phyloP scores from a whole-genome alignment of 768 basidiomycete genomes.

The Exidia glandulosa region DNA sequence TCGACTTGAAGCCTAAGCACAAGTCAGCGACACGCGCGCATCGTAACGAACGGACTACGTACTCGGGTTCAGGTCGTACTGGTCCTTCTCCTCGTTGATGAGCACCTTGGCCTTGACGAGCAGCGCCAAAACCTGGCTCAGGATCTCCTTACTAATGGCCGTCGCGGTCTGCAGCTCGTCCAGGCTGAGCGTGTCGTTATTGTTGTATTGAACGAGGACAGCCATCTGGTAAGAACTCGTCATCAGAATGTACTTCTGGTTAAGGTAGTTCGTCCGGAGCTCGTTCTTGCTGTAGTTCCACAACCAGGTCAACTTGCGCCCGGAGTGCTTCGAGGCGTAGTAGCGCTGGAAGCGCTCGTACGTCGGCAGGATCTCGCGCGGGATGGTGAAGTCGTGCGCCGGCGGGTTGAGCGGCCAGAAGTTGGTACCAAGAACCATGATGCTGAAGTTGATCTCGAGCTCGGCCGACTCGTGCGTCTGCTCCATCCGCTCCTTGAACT shows the following conservation, averaged over 20 bases:
- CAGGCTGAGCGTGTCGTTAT: constrained; percentile 72
- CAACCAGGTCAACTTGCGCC: constrained; percentile 92
- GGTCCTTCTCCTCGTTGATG: constrained; percentile 77
- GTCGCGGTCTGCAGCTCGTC: constrained; percentile 75
- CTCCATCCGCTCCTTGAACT: constrained; percentile 89
- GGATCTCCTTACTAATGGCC: constrained; percentile 64
- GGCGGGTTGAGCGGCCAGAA: constrained; percentile 91
- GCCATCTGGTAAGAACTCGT: constrained; percentile 93
- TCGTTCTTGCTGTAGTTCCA: constrained; percentile 99
- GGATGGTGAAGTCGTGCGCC: constrained; percentile 77
- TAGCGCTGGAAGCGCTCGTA: constrained; percentile 89
- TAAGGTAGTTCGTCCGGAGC: constrained; percentile 82
- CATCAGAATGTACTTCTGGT: constrained; percentile 93
- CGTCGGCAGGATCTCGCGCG: constrained; percentile 73
- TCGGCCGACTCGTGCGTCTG: constrained; percentile 62
- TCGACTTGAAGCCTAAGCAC: constrained; percentile 17
- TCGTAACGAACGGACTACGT: constrained; percentile 9
- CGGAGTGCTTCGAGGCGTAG: constrained; percentile 89
- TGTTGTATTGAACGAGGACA: constrained; percentile 90
- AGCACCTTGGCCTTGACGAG: constrained; percentile 84
- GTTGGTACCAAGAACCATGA: constrained; percentile 91
- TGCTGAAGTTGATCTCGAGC: constrained; percentile 80
- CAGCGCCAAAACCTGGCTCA: constrained; percentile 46
- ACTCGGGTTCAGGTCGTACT: constrained; percentile 88
- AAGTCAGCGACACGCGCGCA: neutral